Percentiles rank a stretch among this genome's conserved stretches.
phyloP scores from a whole-genome alignment of 345 rosid genomes.

The Salix arbutifolia region DNA sequence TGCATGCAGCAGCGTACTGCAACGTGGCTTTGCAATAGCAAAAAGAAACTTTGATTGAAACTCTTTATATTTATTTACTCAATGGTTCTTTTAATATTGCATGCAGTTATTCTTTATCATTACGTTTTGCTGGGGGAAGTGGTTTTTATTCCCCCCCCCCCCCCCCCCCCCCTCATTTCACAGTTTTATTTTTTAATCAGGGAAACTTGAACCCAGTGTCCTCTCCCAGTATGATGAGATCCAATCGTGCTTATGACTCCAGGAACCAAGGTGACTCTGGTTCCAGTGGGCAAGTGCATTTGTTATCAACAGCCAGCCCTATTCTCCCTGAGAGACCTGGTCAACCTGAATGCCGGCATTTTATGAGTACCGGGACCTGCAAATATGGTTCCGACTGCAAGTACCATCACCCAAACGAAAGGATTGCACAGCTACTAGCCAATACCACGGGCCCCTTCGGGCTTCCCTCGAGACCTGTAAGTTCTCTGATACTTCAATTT shows the following conservation, averaged over 20 bases:
- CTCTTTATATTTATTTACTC: neutral
- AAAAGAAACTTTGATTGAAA: neutral
- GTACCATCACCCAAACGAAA: slow-evolving; percentile 78
- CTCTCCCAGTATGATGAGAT: slow-evolving; percentile 37
- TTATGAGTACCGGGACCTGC: slow-evolving; percentile 69
- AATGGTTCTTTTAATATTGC: neutral
- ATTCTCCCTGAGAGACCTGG: slow-evolving; percentile 63
- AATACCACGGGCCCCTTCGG: slow-evolving; percentile 35
- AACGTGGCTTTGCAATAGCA: neutral
- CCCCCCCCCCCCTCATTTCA: neutral
- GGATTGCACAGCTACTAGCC: slow-evolving; percentile 38
- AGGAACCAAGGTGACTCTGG: slow-evolving; percentile 47
- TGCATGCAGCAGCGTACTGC: neutral
- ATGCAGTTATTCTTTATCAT: neutral
- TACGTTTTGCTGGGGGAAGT: neutral
- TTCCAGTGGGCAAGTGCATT: slow-evolving; percentile 41
- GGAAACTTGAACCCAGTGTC: slow-evolving; percentile 42
- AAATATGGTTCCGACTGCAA: slow-evolving; percentile 81
- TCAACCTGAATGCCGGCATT: slow-evolving; percentile 70
- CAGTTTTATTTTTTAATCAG: slow-evolving; percentile 22
- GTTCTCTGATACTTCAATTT: slow-evolving; percentile 14
- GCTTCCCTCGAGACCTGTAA: slow-evolving; percentile 73
- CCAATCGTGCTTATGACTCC: slow-evolving; percentile 41
- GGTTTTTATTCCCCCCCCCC: neutral
- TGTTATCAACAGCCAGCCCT: slow-evolving; percentile 27